Evolutionary conservation across 1,284 basidiomycete genomes (phyloP), one percentile per base, ranked within the genome.

Genomic region (Trichosporon inkin): DNA sequence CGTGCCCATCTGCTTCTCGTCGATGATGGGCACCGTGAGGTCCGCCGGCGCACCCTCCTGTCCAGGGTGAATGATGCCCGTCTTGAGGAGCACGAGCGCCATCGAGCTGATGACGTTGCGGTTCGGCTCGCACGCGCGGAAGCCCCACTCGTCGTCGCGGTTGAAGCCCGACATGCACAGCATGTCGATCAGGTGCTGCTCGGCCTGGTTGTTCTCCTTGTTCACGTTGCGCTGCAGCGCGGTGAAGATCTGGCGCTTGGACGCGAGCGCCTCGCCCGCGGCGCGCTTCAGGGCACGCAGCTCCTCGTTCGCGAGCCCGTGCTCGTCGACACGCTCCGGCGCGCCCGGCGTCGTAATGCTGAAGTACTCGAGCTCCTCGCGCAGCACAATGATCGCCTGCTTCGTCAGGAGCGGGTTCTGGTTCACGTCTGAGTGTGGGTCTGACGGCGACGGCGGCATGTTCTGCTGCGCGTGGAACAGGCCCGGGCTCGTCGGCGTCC

Each of bases 151-250:
- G 78, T 99, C 96, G 28, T 95, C 88, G 34, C 94, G 87, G 75
- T 94, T 86, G 76, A 99, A 99, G 19, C 95, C 95, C 78, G 93
- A 95, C 92, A 98, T 97, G 81, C 96, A 99, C 58, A 99, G 84
- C 95, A 99, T 99, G 80, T 99, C 96, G 79, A 99, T 99, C 67
- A 99, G 82, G 80, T 99, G 95, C 80, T 98, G 95, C 79, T 99
- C 95, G 16, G 95, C 95, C 66, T 97, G 83, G 76, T 99, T 99
- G 78, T 98, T 98, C 81, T 98, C 95, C 82, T 96, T 96, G 81
- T 96, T 96, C 63, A 99, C 93, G 78, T 99, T 99, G 69, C 96
- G 83, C 82, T 99, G 95, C 62, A 99, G 81, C 20, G 95, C 95
- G 2, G 96, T 96, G 76, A 99, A 99, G 71, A 99, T 97, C 76